Evolutionary conservation across 2,329 filamentous ascomycete genomes (phyloP).

Genomic region (Fusarium veterinarium): DNA sequence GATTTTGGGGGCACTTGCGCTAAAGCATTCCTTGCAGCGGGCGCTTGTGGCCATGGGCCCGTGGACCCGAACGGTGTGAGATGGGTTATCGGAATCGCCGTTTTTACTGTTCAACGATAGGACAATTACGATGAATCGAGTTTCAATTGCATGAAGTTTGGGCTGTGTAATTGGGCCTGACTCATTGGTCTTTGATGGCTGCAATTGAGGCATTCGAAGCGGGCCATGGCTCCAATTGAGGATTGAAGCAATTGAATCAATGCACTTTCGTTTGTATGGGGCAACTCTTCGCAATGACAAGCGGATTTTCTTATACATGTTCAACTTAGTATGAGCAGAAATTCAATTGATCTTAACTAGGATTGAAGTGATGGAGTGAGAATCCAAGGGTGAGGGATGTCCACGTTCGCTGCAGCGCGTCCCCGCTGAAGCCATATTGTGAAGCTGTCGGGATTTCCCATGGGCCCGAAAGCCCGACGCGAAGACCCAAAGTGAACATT

Average conservation of each 20-base stretch:
- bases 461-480: background rate
- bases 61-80: conserved; percentile 9
- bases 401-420: background rate
- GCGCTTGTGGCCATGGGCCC: conserved; percentile 1
- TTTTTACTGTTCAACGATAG: background rate
- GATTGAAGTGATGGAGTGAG: background rate
- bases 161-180: background rate
- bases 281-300: background rate
- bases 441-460: background rate
- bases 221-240: background rate
- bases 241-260: background rate
- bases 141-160: background rate
- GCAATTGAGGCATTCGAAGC: background rate
- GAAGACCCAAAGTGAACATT: background rate
- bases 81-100: background rate
- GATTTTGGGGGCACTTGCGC: conserved; percentile 7
- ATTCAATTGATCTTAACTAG: background rate
- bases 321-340: background rate
- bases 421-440: background rate
- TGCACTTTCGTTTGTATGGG: background rate
- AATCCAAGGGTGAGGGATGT: background rate
- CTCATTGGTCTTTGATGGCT: background rate
- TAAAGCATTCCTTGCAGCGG: conserved; percentile 2
- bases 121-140: background rate
- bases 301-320: accelerated